A percentile compares a stretch with the other conserved stretches of the same genome.
These are phyloP conservation scores for Fusarium oligoseptatum DNA, from an alignment of 2,329 filamentous ascomycete genomes.

Conservation along the genomic window DNA sequence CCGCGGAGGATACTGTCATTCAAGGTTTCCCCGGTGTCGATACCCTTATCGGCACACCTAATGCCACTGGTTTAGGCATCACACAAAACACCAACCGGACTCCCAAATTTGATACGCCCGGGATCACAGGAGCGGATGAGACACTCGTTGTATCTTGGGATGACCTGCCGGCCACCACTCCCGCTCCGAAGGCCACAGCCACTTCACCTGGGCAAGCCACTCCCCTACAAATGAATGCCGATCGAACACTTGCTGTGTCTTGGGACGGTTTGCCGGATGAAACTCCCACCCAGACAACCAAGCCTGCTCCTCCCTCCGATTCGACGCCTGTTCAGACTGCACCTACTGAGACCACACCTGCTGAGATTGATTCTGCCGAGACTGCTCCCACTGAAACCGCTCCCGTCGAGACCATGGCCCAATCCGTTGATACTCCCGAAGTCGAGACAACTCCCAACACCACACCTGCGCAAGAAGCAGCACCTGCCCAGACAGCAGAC, in stretches of 20 bases:
- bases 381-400: not conserved
- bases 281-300: not conserved
- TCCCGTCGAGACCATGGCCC: conserved; percentile 1
- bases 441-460: not conserved
- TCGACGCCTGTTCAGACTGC: not conserved
- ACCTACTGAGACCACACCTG: not conserved
- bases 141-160: not conserved
- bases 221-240: too few relatives aligned
- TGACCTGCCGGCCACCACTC: not conserved
- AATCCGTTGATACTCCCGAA: not conserved
- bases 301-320: not conserved
- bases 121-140: not conserved
- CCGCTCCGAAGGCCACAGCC: not conserved
- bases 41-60: conserved; percentile 11
- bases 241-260: too few relatives aligned
- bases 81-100: not conserved
- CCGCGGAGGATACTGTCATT: too few relatives aligned
- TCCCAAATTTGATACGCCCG: not conserved
- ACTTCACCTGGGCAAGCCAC: too few relatives aligned
- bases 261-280: not conserved
- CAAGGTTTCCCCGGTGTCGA: not conserved
- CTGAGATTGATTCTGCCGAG: not conserved
- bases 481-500: conserved; percentile 12
- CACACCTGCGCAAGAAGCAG: conserved; percentile 17
- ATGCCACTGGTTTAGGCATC: conserved; percentile 14